phyloP scores from a whole-genome alignment of 495 filamentous ascomycete species.

The Barbatosphaeria neglecta region DNA sequence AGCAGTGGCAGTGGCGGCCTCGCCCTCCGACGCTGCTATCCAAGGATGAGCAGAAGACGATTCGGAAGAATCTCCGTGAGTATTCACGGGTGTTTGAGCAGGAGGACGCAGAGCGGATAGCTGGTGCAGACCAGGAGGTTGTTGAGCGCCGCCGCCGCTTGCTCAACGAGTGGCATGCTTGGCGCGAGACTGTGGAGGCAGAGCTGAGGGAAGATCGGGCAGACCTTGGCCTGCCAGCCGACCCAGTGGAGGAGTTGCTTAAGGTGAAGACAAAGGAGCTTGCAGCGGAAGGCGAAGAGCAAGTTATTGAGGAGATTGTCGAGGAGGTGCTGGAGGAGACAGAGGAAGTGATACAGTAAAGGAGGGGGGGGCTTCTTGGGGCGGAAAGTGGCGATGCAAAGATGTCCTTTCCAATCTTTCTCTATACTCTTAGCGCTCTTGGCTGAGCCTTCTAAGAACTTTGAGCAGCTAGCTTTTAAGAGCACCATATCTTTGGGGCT shows the following conservation, averaged over 20 bases:
- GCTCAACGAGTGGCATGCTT: slow-evolving; percentile 82
- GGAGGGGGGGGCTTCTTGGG: background rate
- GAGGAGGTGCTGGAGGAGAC: slow-evolving; percentile 91
- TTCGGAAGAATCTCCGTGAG: slow-evolving; percentile 96
- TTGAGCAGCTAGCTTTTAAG: no score
- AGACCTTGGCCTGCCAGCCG: slow-evolving; percentile 51
- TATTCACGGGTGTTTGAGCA: slow-evolving; percentile 91
- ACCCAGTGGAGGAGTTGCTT: slow-evolving; percentile 47
- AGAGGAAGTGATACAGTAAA: slow-evolving; percentile 52
- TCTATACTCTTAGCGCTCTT: no score
- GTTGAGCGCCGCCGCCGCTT: slow-evolving; percentile 75
- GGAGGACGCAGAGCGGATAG: slow-evolving; percentile 83
- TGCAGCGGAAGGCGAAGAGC: slow-evolving; percentile 49
- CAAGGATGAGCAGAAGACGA: slow-evolving; percentile 91
- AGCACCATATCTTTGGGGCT: no score
- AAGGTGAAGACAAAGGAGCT: slow-evolving; percentile 31
- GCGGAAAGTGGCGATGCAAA: no score
- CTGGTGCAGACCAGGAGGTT: slow-evolving; percentile 83
- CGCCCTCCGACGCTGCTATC: slow-evolving; percentile 77
- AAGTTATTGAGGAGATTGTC: slow-evolving; percentile 76
- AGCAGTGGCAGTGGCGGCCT: slow-evolving; percentile 91
- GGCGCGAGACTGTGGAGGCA: slow-evolving; percentile 63
- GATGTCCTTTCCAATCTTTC: no score
- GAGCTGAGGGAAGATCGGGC: slow-evolving; percentile 62
- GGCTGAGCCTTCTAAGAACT: no score